Base-by-base conservation (phyloP, 2,329 filamentous ascomycete genomes). In the Lachnum nothofagi region DNA sequence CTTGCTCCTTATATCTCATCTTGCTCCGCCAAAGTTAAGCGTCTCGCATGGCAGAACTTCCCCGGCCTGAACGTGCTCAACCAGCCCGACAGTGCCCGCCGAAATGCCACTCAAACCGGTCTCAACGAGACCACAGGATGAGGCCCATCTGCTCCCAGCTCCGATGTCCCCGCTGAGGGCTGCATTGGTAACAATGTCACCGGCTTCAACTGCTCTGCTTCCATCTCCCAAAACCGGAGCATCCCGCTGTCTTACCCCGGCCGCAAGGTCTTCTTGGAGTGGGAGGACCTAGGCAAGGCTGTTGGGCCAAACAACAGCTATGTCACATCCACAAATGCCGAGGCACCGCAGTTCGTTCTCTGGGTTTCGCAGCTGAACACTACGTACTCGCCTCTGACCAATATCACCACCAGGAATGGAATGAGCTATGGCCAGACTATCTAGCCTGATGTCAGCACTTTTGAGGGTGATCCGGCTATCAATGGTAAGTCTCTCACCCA, bases 271-370 rank as follows among this genome's bases (percentile, higher is more conserved):
- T 80, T 79, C 61, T 69, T 94, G 5, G 65, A 75, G 37, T 94
- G 88, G 88, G 87, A 93, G 22, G 68, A 64, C 0, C 84, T 87
- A 0, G 87, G 86, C 0, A 68, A 78, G 57, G 60, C 76, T 0
- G 76, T 91, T 3, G 88, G 88, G 0, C 88, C 88, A 0, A 91
- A 94, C 67, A 89, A 88, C 70, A 86, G 80, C 62, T 94, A 94
- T 64, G 70, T 89, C 42, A 91, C 88, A 0, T 66, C 67, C 2
- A 79, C 75, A 1, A 72, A 73, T 0, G 85, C 83, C 0, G 74
- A 74, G 2, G 59, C 65, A 3, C 84, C 88, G 0, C 68, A 71
- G 49, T 94, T 77, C 56, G 87, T 88, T 0, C 78, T 81, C 0
- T 95, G 88, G 86, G 84, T 87, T 1, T 77, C 76, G 0, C 88